Conservation (phyloP, 1,139 yeast species). For the Geotrichum reessii region DNA sequence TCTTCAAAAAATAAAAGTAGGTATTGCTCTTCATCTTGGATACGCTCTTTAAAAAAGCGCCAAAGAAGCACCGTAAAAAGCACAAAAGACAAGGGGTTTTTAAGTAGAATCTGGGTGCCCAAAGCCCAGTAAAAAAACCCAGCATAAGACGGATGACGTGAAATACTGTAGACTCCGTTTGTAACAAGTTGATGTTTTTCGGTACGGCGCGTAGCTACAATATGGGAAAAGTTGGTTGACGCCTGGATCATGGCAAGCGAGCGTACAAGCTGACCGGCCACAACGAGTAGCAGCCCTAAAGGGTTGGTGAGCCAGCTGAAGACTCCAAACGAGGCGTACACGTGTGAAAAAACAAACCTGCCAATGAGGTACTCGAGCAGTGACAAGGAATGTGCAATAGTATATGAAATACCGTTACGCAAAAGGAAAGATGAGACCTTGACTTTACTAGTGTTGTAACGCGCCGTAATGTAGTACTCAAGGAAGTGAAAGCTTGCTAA, state of each 20-base stretch:
- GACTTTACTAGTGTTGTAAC: slow-evolving; percentile 59
- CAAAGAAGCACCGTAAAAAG: slow-evolving; percentile 50
- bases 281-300: slow-evolving; percentile 46
- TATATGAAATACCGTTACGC: slow-evolving; percentile 61
- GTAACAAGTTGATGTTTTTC: slow-evolving; percentile 62
- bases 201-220: slow-evolving; percentile 52
- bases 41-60: slow-evolving; percentile 63
- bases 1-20: slow-evolving; percentile 64
- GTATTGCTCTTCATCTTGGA: slow-evolving; percentile 58
- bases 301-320: slow-evolving; percentile 17
- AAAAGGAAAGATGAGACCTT: slow-evolving; percentile 72
- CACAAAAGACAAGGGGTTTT: slow-evolving; percentile 53
- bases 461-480: slow-evolving; percentile 75
- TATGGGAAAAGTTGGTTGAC: slow-evolving; percentile 79
- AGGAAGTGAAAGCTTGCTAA: slow-evolving; percentile 66
- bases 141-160: slow-evolving; percentile 85
- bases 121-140: slow-evolving; percentile 94
- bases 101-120: slow-evolving; percentile 68
- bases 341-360: slow-evolving; percentile 24
- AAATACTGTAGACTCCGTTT: slow-evolving; percentile 57
- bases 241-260: slow-evolving; percentile 84
- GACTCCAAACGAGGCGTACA: neutral
- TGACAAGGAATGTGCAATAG: slow-evolving; percentile 56
- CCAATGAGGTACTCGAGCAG: slow-evolving; percentile 41
- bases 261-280: slow-evolving; percentile 62